Evolutionary conservation across 1,284 basidiomycete genomes (phyloP).

Genomic region (Fomitopsis palustris): DNA sequence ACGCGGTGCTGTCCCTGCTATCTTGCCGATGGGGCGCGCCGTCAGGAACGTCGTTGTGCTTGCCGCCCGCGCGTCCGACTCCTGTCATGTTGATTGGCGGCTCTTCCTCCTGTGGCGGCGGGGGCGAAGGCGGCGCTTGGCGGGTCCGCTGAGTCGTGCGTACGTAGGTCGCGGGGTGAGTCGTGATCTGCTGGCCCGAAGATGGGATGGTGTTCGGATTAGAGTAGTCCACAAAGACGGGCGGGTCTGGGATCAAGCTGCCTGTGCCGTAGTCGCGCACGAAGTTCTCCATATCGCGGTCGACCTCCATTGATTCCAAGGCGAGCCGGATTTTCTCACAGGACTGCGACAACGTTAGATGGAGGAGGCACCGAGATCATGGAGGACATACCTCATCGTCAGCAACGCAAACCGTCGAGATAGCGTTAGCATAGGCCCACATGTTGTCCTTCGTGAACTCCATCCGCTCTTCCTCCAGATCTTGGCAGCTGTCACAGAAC

Average conservation of each 20-base stretch:
- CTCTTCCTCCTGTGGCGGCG: conserved; percentile 34
- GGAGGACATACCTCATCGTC: conserved; percentile 81
- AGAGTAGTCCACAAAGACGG: conserved; percentile 77
- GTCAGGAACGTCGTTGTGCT: conserved; percentile 13
- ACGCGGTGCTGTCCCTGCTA: conserved; percentile 31
- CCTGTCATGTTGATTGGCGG: conserved; percentile 58
- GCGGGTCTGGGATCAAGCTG: conserved; percentile 79
- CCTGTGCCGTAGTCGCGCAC: conserved; percentile 85
- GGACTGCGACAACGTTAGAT: conserved; percentile 49
- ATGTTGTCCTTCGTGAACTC: conserved; percentile 94
- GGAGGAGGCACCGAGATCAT: background rate
- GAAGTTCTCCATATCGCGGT: conserved; percentile 82
- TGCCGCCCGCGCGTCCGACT: conserved; percentile 51
- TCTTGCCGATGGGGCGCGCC: conserved; percentile 16
- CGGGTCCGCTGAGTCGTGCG: conserved; percentile 51
- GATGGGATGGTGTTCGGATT: conserved; percentile 59
- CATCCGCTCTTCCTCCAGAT: conserved; percentile 91
- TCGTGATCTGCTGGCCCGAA: conserved; percentile 48
- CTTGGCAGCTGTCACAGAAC: conserved; percentile 93
- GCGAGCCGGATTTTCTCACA: conserved; percentile 85
- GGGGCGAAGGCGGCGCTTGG: conserved; percentile 31
- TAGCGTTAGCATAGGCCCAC: conserved; percentile 95
- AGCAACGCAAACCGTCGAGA: conserved; percentile 92
- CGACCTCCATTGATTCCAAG: conserved; percentile 80
- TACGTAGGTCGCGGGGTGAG: conserved; percentile 54